Evolutionary conservation across 176 grass and related monocot species (phyloP), one percentile per base, ranked within the genome.

Genomic region (Carex pumila): DNA sequence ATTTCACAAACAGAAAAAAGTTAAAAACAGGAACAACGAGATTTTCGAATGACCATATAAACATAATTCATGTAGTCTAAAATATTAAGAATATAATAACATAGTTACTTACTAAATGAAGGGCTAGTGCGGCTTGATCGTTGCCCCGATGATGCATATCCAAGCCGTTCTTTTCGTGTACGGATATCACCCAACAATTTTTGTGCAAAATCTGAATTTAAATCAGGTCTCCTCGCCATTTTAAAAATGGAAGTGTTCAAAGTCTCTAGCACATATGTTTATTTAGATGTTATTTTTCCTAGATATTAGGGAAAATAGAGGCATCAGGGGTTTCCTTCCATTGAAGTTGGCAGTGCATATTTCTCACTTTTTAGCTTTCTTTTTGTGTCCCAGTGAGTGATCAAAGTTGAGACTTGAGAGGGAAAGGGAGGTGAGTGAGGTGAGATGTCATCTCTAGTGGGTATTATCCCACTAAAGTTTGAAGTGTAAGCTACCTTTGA

Each of bases 141-240:
- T 60, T 86, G 57, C 36, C 53, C 30, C 55, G 76, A 39, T 13
- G 94, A 88, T n/a, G 89, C 61, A 7, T 86, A 92, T 17, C 96
- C 93, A 65, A 99, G 89, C 84, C 80, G 89, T 83, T 99, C 88
- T 84, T 94, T 91, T 71, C 96, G 88, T 0, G 80, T 68, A 73
- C 93, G 88, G 81, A 99, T 90, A 88, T 99, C 96, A 63, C 83
- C 88, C 65, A 99, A 82, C 85, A 99, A 71, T 78, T 99, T 99
- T 88, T 99, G 93, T 4, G 96, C 69, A 50, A 99, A 99, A 85
- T 99, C 96, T 2, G 96, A 90, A 83, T 86, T 86, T 10, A 90
- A 85, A 63, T 91, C 89, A 57, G 87, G 87, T 58, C 80, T 88
- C 88, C 30, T 90, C 76, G 81, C 88, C 92, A 94, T 92, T 12